Percentiles rank a stretch among this genome's conserved stretches.
Evolutionary conservation across 768 basidiomycete species (phyloP).

Genomic region (Calocera cornea): DNA sequence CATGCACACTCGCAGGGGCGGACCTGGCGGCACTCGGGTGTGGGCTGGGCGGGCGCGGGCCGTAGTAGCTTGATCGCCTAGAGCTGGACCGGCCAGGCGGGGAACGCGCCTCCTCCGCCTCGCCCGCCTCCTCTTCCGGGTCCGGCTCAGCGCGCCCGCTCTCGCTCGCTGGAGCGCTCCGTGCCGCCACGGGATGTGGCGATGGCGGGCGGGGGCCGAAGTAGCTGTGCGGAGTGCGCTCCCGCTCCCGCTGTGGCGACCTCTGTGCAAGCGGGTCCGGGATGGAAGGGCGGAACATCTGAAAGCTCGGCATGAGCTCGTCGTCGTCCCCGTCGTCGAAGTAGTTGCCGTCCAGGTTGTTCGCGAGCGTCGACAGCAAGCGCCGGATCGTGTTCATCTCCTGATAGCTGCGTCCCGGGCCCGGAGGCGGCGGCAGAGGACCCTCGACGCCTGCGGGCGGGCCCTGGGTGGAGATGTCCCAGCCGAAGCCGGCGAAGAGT

Average conservation of each 20-base stretch:
- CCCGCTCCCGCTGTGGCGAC: neutral
- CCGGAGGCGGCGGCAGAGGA: neutral
- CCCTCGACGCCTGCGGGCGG: neutral
- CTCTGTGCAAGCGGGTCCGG: neutral
- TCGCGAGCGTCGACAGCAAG: neutral
- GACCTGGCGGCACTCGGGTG: neutral
- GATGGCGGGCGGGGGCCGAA: neutral
- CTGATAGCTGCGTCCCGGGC: neutral
- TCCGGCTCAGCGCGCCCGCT: neutral
- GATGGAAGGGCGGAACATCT: neutral
- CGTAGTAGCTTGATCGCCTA: neutral
- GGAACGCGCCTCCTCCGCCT: neutral
- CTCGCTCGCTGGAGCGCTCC: neutral
- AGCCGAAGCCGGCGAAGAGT: neutral
- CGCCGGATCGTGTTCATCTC: slow-evolving; percentile 1
- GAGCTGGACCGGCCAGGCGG: neutral
- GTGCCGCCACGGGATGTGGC: neutral
- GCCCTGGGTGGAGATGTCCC: neutral
- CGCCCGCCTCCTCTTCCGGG: neutral
- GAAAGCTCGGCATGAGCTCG: neutral
- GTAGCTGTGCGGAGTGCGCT: neutral
- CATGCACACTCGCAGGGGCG: neutral
- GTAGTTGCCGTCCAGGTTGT: neutral
- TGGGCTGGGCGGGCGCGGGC: neutral
- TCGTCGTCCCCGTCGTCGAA: neutral